Base-by-base conservation (phyloP, 108 stramenopile species). In the Aurantiochytrium sp. region DNA sequence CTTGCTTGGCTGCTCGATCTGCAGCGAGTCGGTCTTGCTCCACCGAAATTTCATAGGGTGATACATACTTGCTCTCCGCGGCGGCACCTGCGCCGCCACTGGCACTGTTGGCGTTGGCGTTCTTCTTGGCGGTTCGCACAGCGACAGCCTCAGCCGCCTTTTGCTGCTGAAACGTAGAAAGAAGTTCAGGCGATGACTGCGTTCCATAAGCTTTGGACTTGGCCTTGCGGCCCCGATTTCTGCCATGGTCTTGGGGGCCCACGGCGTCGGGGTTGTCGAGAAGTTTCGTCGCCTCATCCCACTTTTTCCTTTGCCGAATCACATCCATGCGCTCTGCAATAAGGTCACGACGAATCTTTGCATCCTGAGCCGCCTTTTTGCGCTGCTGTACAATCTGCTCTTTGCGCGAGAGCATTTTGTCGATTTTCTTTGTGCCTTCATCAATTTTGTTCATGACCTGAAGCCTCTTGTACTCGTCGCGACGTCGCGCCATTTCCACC, bases 401-500 rank as follows among this genome's bases (percentile, higher is more conserved):
- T 87, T 90, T 93, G 28, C 83, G 91, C 53, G 76, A 58, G 18
- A 92, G 58, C 93, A 95, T 94, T 51, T 92, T 90, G 42, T 89
- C 71, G 49, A 92, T 92, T 53, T 94, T 73, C 23, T 60, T 45
- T 55, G 94, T 92, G 12, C 59, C 92, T 59, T 95, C 89, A 44
- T 90, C 59, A 88, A 95, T 93, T 91, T 94, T 92, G 19, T 93
- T 92, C 87, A 93, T 23, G 42, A 93, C 93, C 60, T 94, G 93
- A 23, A 93, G 88, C 64, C 94, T 87, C 72, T 91, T 88, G 92
- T 94, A 95, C 91, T 94, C 95, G 53, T 94, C 59, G 58, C 94
- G 94, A 45, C 95, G 94, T 10, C 64, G 89, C 43, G 94, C 93
- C 47, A 94, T 89, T 35, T 95, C 93, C 53, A 95, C 95, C 49